These are phyloP conservation scores for Phytomonas sp. DNA, from an alignment of 208 protist genomes.

Conservation along the genomic window DNA sequence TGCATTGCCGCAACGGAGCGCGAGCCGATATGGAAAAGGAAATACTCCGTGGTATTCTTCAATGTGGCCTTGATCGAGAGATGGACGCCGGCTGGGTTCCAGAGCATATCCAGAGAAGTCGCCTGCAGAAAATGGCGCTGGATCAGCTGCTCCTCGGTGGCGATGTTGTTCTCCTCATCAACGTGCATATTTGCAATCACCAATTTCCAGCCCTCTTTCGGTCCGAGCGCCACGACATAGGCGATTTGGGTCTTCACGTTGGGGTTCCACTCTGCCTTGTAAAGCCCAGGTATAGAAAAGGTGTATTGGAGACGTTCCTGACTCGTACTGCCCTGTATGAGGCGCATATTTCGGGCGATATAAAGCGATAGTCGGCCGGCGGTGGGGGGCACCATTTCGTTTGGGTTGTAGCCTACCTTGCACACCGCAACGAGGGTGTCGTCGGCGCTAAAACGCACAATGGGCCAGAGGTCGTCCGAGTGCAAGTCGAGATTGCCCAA, in stretches of 20 bases:
- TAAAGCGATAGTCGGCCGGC: conserved; percentile 73
- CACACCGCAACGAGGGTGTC: conserved; percentile 78
- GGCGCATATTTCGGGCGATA: conserved; percentile 59
- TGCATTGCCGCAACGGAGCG: conserved; percentile 53
- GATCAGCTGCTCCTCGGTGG: conserved; percentile 52
- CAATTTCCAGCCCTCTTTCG: conserved; percentile 69
- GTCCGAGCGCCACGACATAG: conserved; percentile 40
- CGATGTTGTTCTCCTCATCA: conserved; percentile 62
- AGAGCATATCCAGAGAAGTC: conserved; percentile 73
- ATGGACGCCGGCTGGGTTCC: conserved; percentile 80
- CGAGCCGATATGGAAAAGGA: conserved; percentile 59
- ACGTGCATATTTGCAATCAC: conserved; percentile 65
- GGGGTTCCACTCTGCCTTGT: conserved; percentile 85
- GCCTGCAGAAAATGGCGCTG: conserved; percentile 78
- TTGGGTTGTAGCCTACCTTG: conserved; percentile 47
- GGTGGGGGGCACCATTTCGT: conserved; percentile 19
- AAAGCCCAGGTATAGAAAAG: conserved; percentile 60
- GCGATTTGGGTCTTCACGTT: conserved; percentile 68
- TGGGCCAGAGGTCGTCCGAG: conserved; percentile 72
- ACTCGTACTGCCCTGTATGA: conserved; percentile 42
- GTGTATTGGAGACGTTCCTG: conserved; percentile 31
- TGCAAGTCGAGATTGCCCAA: conserved; percentile 75
- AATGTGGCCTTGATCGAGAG: conserved; percentile 71
- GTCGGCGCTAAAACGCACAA: conserved; percentile 80
- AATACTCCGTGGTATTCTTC: conserved; percentile 63